Evolutionary conservation across 2,329 filamentous ascomycete species (phyloP), one percentile per base, ranked within the genome.

Genomic region (Plenodomus tracheiphilus): DNA sequence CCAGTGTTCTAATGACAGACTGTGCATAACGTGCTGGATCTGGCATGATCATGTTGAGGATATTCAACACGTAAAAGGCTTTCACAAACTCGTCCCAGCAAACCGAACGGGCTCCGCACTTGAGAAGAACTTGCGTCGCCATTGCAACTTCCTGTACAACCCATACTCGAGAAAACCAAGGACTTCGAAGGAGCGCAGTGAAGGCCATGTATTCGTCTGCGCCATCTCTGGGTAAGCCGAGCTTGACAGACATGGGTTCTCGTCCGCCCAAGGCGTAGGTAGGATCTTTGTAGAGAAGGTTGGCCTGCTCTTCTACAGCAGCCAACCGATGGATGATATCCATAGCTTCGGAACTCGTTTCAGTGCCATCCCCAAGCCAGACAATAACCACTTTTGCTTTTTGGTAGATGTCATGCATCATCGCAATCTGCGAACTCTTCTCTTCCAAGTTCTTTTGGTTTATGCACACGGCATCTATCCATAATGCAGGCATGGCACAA

Each of bases 321-420:
- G 41, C 42, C 10, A 57, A 39, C n/a, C 48, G 28, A 20, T 28
- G 22, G 15, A 54, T 41, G 4, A 54, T 30, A 7, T 50, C 16
- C 4, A 60, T 20, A 16, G 37, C 53, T 15, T 10, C 6, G 5
- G 41, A 13, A 41, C 44, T 58, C 20, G 53, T 30, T 15, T 43
- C 10, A 5, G 34, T 20, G 9, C 39, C 46, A n/a, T 55, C 42
- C 6, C 66, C 66, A 3, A 70, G 50, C 66, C 66, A 72, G 7
- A 63, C 53, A 16, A 65, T 30, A 8, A 66, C 60, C 16, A 51
- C 46, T 2, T 46, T 13, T 8, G 64, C 62, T 16, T 43, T 21
- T 22, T 54, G 40, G 47, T 61, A 72, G 38, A 71, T 70, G 3
- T 62, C 34, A 18, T 53, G 56, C 56, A 63, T 61, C 35, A 60